Evolutionary conservation across 2,329 filamentous ascomycete species (phyloP), one percentile per base, ranked within the genome.

Genomic region (Colletotrichum shisoi): DNA sequence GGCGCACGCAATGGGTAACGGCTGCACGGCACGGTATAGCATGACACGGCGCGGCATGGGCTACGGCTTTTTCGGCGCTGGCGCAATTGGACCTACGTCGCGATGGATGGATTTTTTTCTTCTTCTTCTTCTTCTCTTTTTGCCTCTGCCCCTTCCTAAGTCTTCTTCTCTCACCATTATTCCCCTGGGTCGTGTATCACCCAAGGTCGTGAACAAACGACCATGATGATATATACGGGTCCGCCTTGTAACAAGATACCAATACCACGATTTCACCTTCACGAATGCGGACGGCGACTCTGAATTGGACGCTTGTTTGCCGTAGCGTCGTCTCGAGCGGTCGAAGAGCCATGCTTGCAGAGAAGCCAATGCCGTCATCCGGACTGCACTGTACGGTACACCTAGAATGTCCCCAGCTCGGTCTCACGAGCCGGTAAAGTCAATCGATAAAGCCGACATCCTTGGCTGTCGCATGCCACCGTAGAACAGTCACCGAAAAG

Each of bases 11-110:
- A 31, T 17, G 24, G 24, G 24, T 27, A 27, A 27, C 5, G 24
- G 24, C 4, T 27, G 24, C 24, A 27, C 24, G 24, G 24, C 24
- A 27, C 24, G 24, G 24, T 27, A 27, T 27, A 27, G 24, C 24
- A 27, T 27, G 24, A 27, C 24, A 27, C 24, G 24, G 54, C 40
- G 45, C 11, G 39, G 46, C 39, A n/a, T 54, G 4, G 59, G 59
- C 59, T 46, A 54, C n/a, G 59, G 59, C 24, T 46, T 40, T 62
- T 59, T 49, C 11, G n/a, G 51, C 40, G 51, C 27, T 46, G 40
- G 19, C 11, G n/a, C 34, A 21, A 27, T 46, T 21, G 34, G 15
- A 24, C 3, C 7, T 34, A 57, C 31, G 56, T 3, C 19, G 17
- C 19, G 56, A 24, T 4, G 19, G n/a, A 53, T 31, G 24, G 24